Evolutionary conservation across 495 filamentous ascomycete species (phyloP).

Genomic region (Sabuloglossum arenarium): DNA sequence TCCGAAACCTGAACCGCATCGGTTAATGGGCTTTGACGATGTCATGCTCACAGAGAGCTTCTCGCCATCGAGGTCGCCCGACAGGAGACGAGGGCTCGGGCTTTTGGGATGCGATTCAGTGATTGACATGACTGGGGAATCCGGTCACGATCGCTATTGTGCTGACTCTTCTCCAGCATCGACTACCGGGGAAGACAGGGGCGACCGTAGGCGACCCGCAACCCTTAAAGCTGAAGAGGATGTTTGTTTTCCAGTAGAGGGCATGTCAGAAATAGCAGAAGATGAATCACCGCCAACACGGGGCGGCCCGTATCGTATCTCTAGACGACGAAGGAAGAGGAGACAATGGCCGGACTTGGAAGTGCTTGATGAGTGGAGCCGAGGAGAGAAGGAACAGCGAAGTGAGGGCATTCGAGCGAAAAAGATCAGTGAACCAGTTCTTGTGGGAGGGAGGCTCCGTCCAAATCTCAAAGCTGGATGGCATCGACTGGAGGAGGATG

Average conservation of each 20-base stretch:
- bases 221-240: constrained; percentile 51
- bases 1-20: constrained; percentile 34
- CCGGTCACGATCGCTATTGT: background rate
- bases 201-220: constrained; percentile 24
- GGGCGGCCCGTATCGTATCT: constrained; percentile 17
- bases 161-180: background rate
- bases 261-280: constrained; percentile 54
- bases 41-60: constrained; percentile 46
- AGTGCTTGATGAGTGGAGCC: constrained; percentile 76
- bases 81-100: constrained; percentile 16
- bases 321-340: constrained; percentile 28
- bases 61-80: constrained; percentile 17
- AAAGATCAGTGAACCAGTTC: constrained; percentile 79
- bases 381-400: constrained; percentile 73
- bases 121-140: constrained; percentile 34
- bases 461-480: constrained; percentile 54
- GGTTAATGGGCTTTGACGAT: constrained; percentile 50
- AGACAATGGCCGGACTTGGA: constrained; percentile 49
- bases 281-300: constrained; percentile 30
- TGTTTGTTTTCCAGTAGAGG: constrained; percentile 78
- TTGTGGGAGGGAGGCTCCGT: constrained; percentile 71
- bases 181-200: constrained; percentile 9
- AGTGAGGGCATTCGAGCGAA: constrained; percentile 75
- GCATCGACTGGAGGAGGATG: constrained; percentile 77
- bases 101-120: constrained; percentile 25